phyloP scores from a whole-genome alignment of 2,329 filamentous ascomycete species.

The Hypocreales sp. region DNA sequence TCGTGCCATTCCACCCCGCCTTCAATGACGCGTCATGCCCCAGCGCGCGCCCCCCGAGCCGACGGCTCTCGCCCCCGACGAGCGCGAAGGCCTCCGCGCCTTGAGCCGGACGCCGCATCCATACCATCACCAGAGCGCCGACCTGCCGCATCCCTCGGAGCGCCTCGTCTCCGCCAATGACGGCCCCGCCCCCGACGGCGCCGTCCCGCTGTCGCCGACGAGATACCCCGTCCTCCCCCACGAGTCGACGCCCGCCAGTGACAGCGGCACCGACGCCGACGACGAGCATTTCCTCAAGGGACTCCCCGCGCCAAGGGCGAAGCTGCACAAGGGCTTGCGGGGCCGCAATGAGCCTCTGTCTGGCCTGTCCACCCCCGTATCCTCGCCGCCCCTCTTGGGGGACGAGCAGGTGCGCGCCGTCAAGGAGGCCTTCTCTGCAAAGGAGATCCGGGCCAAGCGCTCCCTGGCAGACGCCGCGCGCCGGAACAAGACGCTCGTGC shows the following conservation, averaged over 20 bases:
- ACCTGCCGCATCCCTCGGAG: conserved; percentile 36
- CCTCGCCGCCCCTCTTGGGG: conserved; percentile 30
- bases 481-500: conserved; percentile 33
- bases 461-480: conserved; percentile 14
- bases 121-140: conserved; percentile 43
- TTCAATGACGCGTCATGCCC: conserved; percentile 24
- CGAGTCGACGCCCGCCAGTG: conserved; percentile 51
- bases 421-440: conserved; percentile 6
- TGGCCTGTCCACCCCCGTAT: conserved; percentile 36
- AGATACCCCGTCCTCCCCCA: conserved; percentile 21
- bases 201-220: conserved; percentile 9
- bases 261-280: conserved; percentile 89
- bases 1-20: not conserved
- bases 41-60: conserved; percentile 23
- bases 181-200: conserved; percentile 8
- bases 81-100: conserved; percentile 26
- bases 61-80: conserved; percentile 16
- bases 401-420: conserved; percentile 18
- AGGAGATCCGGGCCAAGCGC: conserved; percentile 6
- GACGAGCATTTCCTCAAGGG: conserved; percentile 84
- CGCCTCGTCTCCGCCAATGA: conserved; percentile 12
- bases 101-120: conserved; percentile 52
- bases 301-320: conserved; percentile 61
- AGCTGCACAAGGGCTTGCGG: conserved; percentile 63
- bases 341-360: conserved; percentile 40